These are phyloP conservation scores for Eucalyptus cloeziana DNA, from an alignment of 345 rosid species.

Conservation along the genomic window DNA sequence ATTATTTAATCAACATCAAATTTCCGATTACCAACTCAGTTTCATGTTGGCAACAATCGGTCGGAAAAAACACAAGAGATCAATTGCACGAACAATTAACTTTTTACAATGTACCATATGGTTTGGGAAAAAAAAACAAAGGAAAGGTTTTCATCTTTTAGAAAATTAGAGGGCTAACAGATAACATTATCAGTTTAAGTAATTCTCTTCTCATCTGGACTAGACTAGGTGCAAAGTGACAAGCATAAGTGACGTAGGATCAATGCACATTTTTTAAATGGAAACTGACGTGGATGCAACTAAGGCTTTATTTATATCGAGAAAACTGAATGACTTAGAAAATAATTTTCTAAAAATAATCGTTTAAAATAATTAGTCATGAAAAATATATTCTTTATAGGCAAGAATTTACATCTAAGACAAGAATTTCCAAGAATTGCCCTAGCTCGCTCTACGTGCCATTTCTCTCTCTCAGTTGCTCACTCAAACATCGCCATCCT, in stretches of 20 bases:
- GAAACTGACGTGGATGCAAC: background rate
- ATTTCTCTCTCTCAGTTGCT: too few relatives aligned
- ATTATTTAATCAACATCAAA: background rate
- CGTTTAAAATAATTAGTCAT: too few relatives aligned
- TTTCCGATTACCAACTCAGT: background rate
- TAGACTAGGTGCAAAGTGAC: background rate
- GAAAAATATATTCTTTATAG: background rate
- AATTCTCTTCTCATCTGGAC: background rate
- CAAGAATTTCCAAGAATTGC: too few relatives aligned
- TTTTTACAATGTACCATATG: background rate
- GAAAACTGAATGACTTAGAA: too few relatives aligned
- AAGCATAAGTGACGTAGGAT: background rate
- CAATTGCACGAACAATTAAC: background rate
- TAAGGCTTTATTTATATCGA: too few relatives aligned
- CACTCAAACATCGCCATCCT: too few relatives aligned
- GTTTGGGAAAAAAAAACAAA: background rate
- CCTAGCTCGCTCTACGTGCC: too few relatives aligned
- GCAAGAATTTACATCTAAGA: background rate
- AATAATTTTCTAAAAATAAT: too few relatives aligned
- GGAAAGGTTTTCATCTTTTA: background rate
- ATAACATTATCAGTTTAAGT: too few relatives aligned
- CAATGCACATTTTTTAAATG: background rate
- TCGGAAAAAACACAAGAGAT: background rate
- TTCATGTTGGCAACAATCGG: background rate
- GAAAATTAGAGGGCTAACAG: background rate